phyloP scores from a whole-genome alignment of 345 rosid genomes.

The Odontarrhena argentea region DNA sequence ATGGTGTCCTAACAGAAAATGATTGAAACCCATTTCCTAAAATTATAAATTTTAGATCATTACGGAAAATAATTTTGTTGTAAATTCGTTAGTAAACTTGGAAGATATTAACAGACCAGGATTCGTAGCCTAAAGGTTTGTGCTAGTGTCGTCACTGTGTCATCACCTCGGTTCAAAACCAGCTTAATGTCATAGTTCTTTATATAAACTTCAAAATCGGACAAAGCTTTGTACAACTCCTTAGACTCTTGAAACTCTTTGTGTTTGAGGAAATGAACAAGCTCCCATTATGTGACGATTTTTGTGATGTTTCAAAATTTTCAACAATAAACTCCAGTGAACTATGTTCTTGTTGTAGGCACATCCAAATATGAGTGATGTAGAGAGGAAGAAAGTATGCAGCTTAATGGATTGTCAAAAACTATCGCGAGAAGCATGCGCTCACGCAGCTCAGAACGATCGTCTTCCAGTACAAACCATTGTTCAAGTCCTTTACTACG shows the following conservation, averaged over 20 bases:
- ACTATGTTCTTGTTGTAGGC: conserved; percentile 50
- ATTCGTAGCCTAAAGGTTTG: no score
- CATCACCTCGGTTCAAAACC: no score
- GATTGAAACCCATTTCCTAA: not conserved
- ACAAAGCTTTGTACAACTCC: no score
- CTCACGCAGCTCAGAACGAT: conserved; percentile 92
- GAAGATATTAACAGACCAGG: no score
- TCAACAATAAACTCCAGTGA: not conserved
- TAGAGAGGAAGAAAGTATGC: conserved; percentile 95
- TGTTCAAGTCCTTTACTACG: conserved; percentile 91
- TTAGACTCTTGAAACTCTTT: no score
- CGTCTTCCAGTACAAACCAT: conserved; percentile 89
- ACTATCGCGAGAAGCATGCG: conserved; percentile 88
- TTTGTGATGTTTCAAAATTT: not conserved
- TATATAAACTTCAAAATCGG: no score
- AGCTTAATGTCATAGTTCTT: no score
- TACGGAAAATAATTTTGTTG: no score
- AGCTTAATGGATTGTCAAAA: conserved; percentile 95
- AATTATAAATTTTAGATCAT: not conserved
- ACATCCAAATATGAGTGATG: conserved; percentile 76
- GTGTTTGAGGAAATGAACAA: not conserved
- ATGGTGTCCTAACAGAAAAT: not conserved
- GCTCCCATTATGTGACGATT: not conserved
- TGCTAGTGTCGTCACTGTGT: no score
- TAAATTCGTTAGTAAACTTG: no score